These are phyloP conservation scores for Phytopythium boreale DNA, from an alignment of 352 stramenopile genomes.

Conservation along the genomic window DNA sequence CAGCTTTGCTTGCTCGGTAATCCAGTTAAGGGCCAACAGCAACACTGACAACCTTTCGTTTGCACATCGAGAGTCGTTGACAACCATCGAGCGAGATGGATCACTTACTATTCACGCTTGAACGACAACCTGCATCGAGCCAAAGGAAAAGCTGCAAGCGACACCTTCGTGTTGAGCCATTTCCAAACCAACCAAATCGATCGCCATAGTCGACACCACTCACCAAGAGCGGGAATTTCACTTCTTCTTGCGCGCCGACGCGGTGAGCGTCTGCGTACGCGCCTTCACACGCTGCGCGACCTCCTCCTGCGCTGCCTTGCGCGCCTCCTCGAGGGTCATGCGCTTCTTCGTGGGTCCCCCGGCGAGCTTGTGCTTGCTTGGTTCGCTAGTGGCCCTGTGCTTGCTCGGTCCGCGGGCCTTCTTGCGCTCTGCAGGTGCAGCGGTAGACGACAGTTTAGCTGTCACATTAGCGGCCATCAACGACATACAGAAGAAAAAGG, in stretches of 20 bases:
- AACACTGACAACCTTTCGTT: slow-evolving; percentile 1
- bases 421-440: slow-evolving; percentile 29
- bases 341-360: slow-evolving; percentile 28
- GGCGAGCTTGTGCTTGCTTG: slow-evolving; percentile 10
- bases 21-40: background rate
- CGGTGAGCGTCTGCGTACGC: slow-evolving; percentile 41
- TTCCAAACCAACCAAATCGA: no score
- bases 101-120: background rate
- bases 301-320: slow-evolving; percentile 69
- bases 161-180: background rate
- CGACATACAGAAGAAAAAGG: slow-evolving; percentile 7
- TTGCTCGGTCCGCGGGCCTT: slow-evolving; percentile 49
- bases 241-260: slow-evolving; percentile 64
- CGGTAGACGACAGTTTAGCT: slow-evolving; percentile 20
- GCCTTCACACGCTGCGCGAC: slow-evolving; percentile 66
- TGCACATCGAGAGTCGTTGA: background rate
- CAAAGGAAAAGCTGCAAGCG: background rate
- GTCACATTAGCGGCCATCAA: slow-evolving; percentile 12
- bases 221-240: background rate
- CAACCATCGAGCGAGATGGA: background rate
- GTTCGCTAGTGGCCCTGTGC: slow-evolving; percentile 7
- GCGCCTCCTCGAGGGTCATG: slow-evolving; percentile 59
- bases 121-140: background rate
- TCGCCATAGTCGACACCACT: background rate
- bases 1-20: background rate